Base-by-base conservation (phyloP, 768 basidiomycete genomes). In the Lentinula raphanica region DNA sequence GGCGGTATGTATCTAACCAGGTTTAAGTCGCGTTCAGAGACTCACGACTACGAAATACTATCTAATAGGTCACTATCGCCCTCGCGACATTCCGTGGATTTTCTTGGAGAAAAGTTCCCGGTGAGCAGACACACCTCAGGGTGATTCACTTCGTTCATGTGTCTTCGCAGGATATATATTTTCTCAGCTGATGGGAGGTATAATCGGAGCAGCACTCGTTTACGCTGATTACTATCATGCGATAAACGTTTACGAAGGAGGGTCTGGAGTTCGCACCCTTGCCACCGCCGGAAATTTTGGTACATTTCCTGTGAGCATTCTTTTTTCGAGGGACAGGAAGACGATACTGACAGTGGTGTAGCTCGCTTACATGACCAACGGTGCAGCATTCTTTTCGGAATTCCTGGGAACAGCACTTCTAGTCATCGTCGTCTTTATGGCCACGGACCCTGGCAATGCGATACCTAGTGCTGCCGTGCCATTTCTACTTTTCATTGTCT, bases 31-130 rank as follows among this genome's bases (percentile, higher is more conserved):
- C 8, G 2, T 1, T 15, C 3, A 7, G 1, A 3, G 15, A n/a
- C n/a, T 21, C 3, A 28, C 27, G 15, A 21, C 17, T 1, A 1
- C n/a, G n/a, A n/a, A n/a, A n/a, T n/a, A n/a, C n/a, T 39, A 3
- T 28, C 38, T n/a, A 50, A 9, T 46, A 87, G 85, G 78, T 92
- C 27, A 93, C 90, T 17, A 70, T 93, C 51, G 77, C 83, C 15
- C 65, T 91, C 42, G 88, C 87, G 3, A 74, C 82, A 2, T 84
- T 84, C 68, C 83, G 90, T 62, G 78, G 76, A 45, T 92, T 93
- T 70, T 87, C 91, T 0, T 88, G 87, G 86, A 79, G 77, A 63
- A 92, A 92, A 67, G 91, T 91, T 0, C 91, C 91, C 0, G 77
- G 63, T 75, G 67, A 59, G 56, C 50, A 3, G 28, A n/a, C n/a